Evolutionary conservation across 1,139 yeast species (phyloP), one percentile per base, ranked within the genome.

Genomic region (Candida sp.): DNA sequence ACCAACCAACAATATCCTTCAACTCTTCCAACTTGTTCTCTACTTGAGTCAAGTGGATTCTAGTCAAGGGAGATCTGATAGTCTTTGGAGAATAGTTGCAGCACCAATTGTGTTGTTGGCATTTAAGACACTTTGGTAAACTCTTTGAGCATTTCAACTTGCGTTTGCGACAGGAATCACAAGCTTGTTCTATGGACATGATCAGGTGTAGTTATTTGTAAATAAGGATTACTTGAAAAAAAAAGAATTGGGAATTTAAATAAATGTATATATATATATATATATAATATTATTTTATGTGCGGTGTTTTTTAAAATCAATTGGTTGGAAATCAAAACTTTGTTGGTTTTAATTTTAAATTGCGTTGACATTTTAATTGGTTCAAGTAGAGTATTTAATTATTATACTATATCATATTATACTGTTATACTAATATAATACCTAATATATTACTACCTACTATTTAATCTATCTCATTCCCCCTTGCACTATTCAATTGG

Each of bases 31-130:
- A 83, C 48, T 83, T 69, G 46, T 73, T 77, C 61, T 88, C 96
- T 36, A 88, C 90, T 44, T 78, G 78, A 8, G 96, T 87, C 50
- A 88, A 68, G 65, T 85, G 86, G 19, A 86, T 89, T 53, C 97
- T 70, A 0, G 96, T 88, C 48, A 88, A 68, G 0, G 96, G 96
- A 5, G 91, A 82, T 46, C 96, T 68, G 27, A 85, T 84, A 2
- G 85, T 77, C 49, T 87, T 71, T 11, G 97, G 96, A 25, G 87
- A 81, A 60, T 88, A 88, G 4, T 79, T 67, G 62, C 97, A 88
- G 39, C 77, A 75, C 86, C 95, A 84, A 36, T 75, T 72, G 57
- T 87, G 89, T 44, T 78, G 81, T 15, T 74, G 64, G 64, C 97
- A 88, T 58, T 87, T 87, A 39, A 84, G 70, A 58, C 96, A 88